phyloP scores from a whole-genome alignment of 192 early-diverging fungal genomes.

The Coemansia sp. region DNA sequence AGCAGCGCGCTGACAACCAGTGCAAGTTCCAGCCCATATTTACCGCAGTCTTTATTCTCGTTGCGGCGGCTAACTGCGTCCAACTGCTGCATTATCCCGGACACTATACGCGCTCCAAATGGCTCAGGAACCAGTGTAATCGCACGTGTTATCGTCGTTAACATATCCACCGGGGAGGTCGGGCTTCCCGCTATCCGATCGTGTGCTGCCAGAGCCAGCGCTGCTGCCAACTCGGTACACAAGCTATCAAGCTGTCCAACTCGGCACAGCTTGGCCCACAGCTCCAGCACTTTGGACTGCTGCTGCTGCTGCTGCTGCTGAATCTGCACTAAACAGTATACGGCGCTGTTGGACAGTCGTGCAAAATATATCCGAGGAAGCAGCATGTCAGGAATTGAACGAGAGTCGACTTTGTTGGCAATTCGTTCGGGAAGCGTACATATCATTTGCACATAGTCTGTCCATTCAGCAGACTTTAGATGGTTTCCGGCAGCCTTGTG shows the following conservation, averaged over 20 bases:
- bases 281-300: slow-evolving; percentile 9
- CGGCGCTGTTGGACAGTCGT: slow-evolving; percentile 14
- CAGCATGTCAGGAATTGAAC: slow-evolving; percentile 20
- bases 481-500: background rate
- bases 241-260: slow-evolving; percentile 25
- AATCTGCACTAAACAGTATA: background rate
- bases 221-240: slow-evolving; percentile 25
- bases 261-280: slow-evolving; percentile 41
- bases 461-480: slow-evolving; percentile 12
- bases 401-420: slow-evolving; percentile 29
- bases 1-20: slow-evolving; percentile 6
- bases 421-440: slow-evolving; percentile 40
- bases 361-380: slow-evolving; percentile 25
- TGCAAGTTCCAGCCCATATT: background rate
- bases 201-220: slow-evolving; percentile 11
- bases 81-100: slow-evolving; percentile 14
- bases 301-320: background rate
- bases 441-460: slow-evolving; percentile 22
- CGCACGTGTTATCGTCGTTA: background rate
- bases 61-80: slow-evolving; percentile 10
- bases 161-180: background rate
- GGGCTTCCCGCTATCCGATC: background rate
- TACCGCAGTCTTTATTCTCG: no score
- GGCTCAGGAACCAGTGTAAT: slow-evolving; percentile 12
- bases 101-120: slow-evolving; percentile 18